Base-by-base conservation (phyloP, 208 protist species). In the Acanthamoeba healyi region DNA sequence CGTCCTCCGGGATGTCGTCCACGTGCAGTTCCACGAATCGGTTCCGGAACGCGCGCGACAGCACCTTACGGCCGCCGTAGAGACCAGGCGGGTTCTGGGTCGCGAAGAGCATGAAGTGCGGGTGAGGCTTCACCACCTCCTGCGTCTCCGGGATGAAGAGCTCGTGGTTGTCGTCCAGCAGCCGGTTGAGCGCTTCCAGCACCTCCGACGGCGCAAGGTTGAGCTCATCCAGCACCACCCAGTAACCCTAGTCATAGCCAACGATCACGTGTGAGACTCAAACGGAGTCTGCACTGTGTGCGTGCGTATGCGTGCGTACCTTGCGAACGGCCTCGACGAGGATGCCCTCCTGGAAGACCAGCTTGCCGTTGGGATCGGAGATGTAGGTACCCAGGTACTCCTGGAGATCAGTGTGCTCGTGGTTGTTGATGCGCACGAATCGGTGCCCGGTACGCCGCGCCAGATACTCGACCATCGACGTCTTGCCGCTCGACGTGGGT, bases 341-440 rank as follows among this genome's bases (percentile, higher is more conserved):
- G 88, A 99, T 99, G 95, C 99, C 99, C 77, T 99, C 96, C 51
- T 97, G 97, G 96, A 99, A 99, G 14, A 98, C 97, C 10, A 99
- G 97, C 94, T 98, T 98, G 19, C 99, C 99, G 38, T 98, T 94
- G 56, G 98, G 97, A 96, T 99, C 98, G 4, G 99, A 98, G 51
- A 99, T 97, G 95, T 99, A 99, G 84, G 98, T 97, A 40, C 99
- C 99, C 40, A 99, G 94, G 97, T 99, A 99, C 96, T 99, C 99
- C 95, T 99, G 98, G 34, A 99, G 96, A 96, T 99, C 99, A 4
- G 99, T 99, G 95, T 99, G 99, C 96, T 99, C 99, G 96, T 99
- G 99, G 97, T 99, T 99, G 97, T 99, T 99, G 96, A 99, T 99
- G 81, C 99, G 98, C 5, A 99, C 98, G 96, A 99, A 99, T 24